Conservation (phyloP, 352 stramenopile genomes). For the Blastocystis sp. region DNA sequence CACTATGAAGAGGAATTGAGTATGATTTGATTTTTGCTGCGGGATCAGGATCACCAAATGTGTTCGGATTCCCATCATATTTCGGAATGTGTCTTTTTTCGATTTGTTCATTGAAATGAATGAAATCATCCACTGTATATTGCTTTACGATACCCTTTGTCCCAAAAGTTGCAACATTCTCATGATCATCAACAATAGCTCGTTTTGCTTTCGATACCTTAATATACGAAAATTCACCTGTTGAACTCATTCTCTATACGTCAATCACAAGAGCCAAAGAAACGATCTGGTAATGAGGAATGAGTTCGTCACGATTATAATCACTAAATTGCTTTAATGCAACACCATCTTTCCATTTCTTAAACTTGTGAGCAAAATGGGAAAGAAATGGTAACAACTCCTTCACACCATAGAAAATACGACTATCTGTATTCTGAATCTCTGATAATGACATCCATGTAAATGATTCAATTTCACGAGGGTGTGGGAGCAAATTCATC, state of each 20-base stretch:
- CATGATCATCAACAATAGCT: conserved; percentile 3
- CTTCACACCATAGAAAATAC: not conserved
- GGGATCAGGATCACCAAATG: conserved; percentile 3
- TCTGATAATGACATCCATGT: not conserved
- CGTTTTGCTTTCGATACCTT: not conserved
- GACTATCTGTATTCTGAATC: not conserved
- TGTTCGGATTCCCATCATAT: conserved; percentile 6
- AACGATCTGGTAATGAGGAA: not conserved
- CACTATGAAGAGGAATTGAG: not conserved
- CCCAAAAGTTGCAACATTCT: conserved; percentile 3
- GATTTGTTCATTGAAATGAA: not conserved
- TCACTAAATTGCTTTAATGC: not conserved
- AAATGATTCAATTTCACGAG: not conserved
- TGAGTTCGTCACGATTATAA: not conserved
- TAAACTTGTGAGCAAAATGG: not conserved
- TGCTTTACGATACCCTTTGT: not conserved
- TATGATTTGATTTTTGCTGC: not conserved
- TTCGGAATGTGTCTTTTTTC: not conserved
- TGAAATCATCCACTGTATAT: conserved; percentile 32
- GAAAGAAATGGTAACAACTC: not conserved
- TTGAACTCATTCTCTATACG: not conserved
- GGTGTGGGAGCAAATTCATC: not conserved
- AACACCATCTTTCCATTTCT: not conserved
- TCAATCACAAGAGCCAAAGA: too few species aligned
- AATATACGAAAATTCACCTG: not conserved